Base-by-base conservation (phyloP, 352 stramenopile genomes). In the Globisporangium megalacanthum region DNA sequence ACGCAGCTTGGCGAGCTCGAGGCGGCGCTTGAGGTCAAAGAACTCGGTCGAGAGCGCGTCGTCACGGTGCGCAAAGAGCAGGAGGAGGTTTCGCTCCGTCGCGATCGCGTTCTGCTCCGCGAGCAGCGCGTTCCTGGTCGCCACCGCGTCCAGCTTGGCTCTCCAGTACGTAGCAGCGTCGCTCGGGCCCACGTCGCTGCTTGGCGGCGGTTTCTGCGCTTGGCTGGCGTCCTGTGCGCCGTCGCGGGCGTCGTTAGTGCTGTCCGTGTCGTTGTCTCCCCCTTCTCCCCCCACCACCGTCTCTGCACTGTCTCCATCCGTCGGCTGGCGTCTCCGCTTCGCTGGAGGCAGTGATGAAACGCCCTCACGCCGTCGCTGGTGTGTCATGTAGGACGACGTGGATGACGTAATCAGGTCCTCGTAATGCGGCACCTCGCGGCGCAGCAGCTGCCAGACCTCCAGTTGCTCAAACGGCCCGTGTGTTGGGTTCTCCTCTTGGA, bases 61-160 rank as follows among this genome's bases (percentile, higher is more conserved):
- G 25, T 54, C 37, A 36, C 55, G 55, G 36, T 37, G 54, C 33
- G 55, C 46, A 47, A 61, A 61, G 36, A 61, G 55, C 22, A 39
- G 19, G 36, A 61, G 54, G 46, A 61, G 54, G 35, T 61, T 61
- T 3, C 53, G 52, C 55, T 61, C 55, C 35, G 55, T 49, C 13
- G 47, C 55, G 36, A 61, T 61, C 55, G 55, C 55, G 36, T 61
- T 61, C 55, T 61, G 47, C 55, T 61, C 55, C 7, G 55, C 55
- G 20, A 61, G 47, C 20, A 61, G 55, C 35, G 55, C 53, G 47
- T 61, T 61, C 36, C 47, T 46, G 36, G 55, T 61, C 22, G 54
- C 55, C 13, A 39, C 33, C 2, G 55, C 55, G 29, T 61, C 55
- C 46, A 44, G 46, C 55, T 54, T 61, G 20, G 55, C 55, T 33